These are phyloP conservation scores for Picochlorum sp. DNA, from an alignment of 139 green algal species.

Conservation along the genomic window DNA sequence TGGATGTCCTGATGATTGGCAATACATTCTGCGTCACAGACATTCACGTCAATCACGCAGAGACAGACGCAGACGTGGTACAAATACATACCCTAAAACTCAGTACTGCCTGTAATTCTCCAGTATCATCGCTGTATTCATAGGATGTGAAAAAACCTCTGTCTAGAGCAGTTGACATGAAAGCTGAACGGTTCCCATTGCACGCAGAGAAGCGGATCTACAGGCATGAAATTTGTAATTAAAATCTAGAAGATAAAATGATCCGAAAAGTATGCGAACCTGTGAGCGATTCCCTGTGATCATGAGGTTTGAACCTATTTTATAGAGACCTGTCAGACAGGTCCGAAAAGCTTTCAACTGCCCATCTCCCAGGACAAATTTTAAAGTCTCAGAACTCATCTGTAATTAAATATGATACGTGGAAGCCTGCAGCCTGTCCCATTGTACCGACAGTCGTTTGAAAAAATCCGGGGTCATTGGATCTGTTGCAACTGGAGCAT, in stretches of 20 bases:
- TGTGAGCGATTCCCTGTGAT: constrained; percentile 45
- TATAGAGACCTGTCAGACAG: constrained; percentile 17
- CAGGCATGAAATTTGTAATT: background rate
- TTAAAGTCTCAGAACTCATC: background rate
- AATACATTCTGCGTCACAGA: background rate
- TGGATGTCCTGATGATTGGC: background rate
- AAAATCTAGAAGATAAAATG: background rate
- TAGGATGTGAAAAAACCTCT: background rate
- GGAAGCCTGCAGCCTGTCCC: too few species aligned
- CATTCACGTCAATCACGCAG: background rate
- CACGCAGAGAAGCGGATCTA: background rate
- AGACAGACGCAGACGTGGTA: background rate
- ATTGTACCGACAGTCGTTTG: too few species aligned
- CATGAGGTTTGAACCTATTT: constrained; percentile 50
- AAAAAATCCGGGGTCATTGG: too few species aligned
- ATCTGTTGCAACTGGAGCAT: too few species aligned
- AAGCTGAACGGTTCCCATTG: background rate
- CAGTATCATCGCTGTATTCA: background rate
- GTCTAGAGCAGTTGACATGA: background rate
- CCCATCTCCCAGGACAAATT: constrained; percentile 20
- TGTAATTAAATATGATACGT: background rate
- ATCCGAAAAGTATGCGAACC: constrained; percentile 11
- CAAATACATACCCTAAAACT: background rate
- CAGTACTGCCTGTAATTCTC: background rate
- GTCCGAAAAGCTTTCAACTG: constrained; percentile 26